Evolutionary conservation across 2,329 filamentous ascomycete genomes (phyloP).

Genomic region (Rasamsonia emersonii): DNA sequence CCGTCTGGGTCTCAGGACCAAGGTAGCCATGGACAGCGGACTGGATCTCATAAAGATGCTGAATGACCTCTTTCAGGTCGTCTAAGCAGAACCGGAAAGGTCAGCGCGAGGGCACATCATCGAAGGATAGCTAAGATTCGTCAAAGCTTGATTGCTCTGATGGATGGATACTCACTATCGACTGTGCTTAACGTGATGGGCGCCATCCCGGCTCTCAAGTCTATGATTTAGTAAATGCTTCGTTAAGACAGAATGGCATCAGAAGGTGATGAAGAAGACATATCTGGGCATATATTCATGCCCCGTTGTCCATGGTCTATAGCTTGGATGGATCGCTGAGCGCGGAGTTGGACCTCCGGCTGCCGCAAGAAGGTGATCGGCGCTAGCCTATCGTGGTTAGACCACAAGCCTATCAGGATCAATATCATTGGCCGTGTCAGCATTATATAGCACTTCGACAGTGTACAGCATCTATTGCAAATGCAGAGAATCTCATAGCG

Average conservation of each 20-base stretch:
- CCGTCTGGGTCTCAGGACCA: slow-evolving; percentile 47
- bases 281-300: too few species aligned
- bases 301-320: too few species aligned
- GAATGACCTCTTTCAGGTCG: slow-evolving; percentile 53
- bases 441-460: too few species aligned
- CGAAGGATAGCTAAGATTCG: background rate
- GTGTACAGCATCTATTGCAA: too few species aligned
- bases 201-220: slow-evolving; percentile 19
- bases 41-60: slow-evolving; percentile 55
- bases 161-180: slow-evolving; percentile 21
- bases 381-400: background rate
- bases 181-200: slow-evolving; percentile 26
- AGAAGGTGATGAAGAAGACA: too few species aligned
- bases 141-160: background rate
- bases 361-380: too few species aligned
- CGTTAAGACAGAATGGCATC: background rate
- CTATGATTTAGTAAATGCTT: background rate
- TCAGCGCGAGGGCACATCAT: slow-evolving; percentile 8
- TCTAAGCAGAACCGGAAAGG: slow-evolving; percentile 22
- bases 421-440: too few species aligned
- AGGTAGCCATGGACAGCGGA: slow-evolving; percentile 51
- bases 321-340: too few species aligned
- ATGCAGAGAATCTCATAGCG: too few species aligned
- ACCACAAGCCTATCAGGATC: too few species aligned
- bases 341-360: too few species aligned